Evolutionary conservation across 768 basidiomycete genomes (phyloP).

Genomic region (Filobasidium wieringae): DNA sequence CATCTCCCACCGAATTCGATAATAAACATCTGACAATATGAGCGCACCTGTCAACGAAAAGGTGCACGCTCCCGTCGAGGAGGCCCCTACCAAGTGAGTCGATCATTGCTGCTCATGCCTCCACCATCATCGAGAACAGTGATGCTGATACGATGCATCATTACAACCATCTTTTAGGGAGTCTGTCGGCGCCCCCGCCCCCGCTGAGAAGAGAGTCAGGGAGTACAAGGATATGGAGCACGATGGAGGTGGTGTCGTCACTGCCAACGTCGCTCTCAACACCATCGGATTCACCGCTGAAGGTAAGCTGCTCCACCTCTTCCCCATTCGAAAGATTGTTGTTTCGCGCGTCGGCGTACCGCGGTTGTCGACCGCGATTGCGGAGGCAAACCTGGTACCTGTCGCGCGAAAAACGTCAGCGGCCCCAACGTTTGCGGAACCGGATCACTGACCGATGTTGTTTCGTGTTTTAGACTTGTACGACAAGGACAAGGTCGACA

Average conservation of each 20-base stretch:
- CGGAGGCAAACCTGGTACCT: neutral
- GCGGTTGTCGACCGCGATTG: too few relatives aligned
- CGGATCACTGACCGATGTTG: neutral
- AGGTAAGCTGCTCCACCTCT: neutral
- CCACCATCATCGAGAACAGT: neutral
- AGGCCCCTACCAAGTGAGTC: slow-evolving; percentile 32
- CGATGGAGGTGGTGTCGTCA: slow-evolving; percentile 27
- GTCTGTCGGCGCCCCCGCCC: slow-evolving; percentile 14
- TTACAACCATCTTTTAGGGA: slow-evolving; percentile 13
- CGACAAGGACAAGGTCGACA: slow-evolving; percentile 98
- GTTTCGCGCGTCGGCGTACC: too few relatives aligned
- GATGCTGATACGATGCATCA: neutral
- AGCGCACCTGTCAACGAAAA: slow-evolving; percentile 23
- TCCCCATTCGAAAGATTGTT: neutral
- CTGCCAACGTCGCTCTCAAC: slow-evolving; percentile 31
- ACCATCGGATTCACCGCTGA: slow-evolving; percentile 39
- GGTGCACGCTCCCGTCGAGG: slow-evolving; percentile 17
- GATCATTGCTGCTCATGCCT: neutral
- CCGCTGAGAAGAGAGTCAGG: slow-evolving; percentile 29
- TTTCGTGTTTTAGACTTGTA: slow-evolving; percentile 43
- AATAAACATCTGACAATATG: neutral
- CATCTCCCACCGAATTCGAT: neutral
- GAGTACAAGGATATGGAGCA: slow-evolving; percentile 27
- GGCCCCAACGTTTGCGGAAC: neutral
- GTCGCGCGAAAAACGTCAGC: neutral